These are phyloP conservation scores for Filobasidium uniguttulatum DNA, from an alignment of 1,284 basidiomycete species.

Conservation along the genomic window DNA sequence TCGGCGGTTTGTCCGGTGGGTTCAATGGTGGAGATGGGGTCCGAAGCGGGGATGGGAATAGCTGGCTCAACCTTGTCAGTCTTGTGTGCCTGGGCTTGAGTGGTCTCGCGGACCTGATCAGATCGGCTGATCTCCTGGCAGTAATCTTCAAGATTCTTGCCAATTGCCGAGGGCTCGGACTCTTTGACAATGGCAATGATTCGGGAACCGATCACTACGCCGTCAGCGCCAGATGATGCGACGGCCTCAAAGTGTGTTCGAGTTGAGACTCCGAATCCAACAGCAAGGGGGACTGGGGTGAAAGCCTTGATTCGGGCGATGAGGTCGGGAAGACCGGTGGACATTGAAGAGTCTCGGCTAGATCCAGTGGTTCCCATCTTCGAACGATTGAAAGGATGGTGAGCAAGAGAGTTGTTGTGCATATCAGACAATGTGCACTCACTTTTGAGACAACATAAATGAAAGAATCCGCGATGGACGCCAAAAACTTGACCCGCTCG, in stretches of 20 bases:
- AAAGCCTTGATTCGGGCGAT: conserved; percentile 57
- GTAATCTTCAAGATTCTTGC: conserved; percentile 56
- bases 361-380: conserved; percentile 98
- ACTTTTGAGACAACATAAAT: conserved; percentile 93
- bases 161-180: conserved; percentile 39
- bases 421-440: conserved; percentile 14
- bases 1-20: conserved; percentile 1
- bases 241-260: conserved; percentile 79
- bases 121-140: conserved; percentile 50
- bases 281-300: conserved; percentile 70
- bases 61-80: conserved; percentile 20
- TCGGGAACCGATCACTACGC: conserved; percentile 83
- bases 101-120: conserved; percentile 31
- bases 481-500: conserved; percentile 75
- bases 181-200: conserved; percentile 57
- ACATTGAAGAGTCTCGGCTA: conserved; percentile 54
- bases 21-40: conserved; percentile 22
- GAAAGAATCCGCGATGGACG: conserved; percentile 88
- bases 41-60: conserved; percentile 29
- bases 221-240: conserved; percentile 74
- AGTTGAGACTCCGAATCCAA: conserved; percentile 94
- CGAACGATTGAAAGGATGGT: not conserved
- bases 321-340: conserved; percentile 62
- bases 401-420: not conserved
- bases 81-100: conserved; percentile 16